Base-by-base conservation (phyloP, 2,329 filamentous ascomycete genomes). In the Nakataea oryzae region DNA sequence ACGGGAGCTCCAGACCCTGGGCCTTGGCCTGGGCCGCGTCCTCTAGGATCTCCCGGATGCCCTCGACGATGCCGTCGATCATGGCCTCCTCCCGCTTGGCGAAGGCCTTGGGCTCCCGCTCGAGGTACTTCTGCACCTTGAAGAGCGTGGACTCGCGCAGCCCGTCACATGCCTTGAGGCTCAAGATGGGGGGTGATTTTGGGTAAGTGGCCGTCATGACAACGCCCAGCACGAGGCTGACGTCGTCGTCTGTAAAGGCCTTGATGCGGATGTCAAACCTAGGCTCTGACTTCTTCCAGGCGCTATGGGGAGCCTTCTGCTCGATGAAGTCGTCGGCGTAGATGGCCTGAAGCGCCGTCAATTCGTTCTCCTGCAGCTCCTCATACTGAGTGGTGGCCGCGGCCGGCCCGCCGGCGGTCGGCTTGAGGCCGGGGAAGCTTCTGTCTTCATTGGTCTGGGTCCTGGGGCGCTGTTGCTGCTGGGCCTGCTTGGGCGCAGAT, bases 231-330 rank as follows among this genome's bases (percentile, higher is more conserved):
- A 85, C 86, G 54, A 92, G 79, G 29, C 81, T 81, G 64, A 91
- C 83, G 59, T 92, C 87, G 50, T 86, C 81, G 69, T 95, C 88
- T 0, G 86, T 87, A 4, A 86, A 86, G 12, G 91, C 83, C 69
- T 85, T 91, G 65, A 97, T 81, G 61, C 82, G 85, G 61, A 97
- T 86, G 67, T 90, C 90, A 72, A 97, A 96, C 0, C 86, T 83
- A 21, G 91, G 88, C 70, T 96, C 90, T 4, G 88, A 86, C 84
- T 91, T 92, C 80, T 96, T 92, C 93, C 93, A 97, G 54, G 92
- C 93, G 67, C 85, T 82, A 64, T 86, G 84, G 63, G 83, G 83
- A 60, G 84, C 83, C 69, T 88, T 84, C 69, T 91, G 84, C 71
- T 88, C 86, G 68, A 88, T 81, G 70, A 91, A 97, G 71, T 97